These are phyloP conservation scores for Dendrobium catenatum DNA, from an alignment of 106 monocot species.

Conservation along the genomic window DNA sequence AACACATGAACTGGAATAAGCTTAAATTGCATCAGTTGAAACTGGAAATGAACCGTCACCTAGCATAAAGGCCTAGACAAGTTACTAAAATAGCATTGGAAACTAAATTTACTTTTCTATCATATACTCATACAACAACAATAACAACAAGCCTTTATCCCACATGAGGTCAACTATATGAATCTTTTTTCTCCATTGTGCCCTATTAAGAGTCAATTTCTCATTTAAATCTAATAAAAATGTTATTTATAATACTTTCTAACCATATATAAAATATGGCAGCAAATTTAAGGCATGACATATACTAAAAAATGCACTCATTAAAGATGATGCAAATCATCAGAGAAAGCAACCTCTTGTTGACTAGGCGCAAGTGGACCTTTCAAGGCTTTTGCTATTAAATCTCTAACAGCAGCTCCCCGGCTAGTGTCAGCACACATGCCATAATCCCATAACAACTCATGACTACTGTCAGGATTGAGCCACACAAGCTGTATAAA, in stretches of 20 bases:
- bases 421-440: constrained; percentile 95
- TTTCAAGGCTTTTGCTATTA: constrained; percentile 79
- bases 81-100: too few species aligned
- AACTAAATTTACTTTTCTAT: neutral
- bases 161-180: too few species aligned
- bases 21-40: neutral
- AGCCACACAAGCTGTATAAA: constrained; percentile 67
- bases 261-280: neutral
- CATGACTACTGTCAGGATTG: constrained; percentile 73
- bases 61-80: too few species aligned
- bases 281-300: neutral
- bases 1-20: neutral
- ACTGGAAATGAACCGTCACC: neutral
- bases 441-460: constrained; percentile 84
- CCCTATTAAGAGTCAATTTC: too few species aligned
- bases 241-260: too few species aligned
- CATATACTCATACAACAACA: neutral
- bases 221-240: too few species aligned
- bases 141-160: too few species aligned
- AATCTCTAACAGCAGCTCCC: constrained; percentile 77
- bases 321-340: neutral
- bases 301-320: neutral
- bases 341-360: constrained; percentile 59
- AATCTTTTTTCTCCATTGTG: too few species aligned
- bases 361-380: constrained; percentile 82